These are phyloP conservation scores for Fraxinus velutina DNA, from an alignment of 305 asterid genomes.

Conservation along the genomic window DNA sequence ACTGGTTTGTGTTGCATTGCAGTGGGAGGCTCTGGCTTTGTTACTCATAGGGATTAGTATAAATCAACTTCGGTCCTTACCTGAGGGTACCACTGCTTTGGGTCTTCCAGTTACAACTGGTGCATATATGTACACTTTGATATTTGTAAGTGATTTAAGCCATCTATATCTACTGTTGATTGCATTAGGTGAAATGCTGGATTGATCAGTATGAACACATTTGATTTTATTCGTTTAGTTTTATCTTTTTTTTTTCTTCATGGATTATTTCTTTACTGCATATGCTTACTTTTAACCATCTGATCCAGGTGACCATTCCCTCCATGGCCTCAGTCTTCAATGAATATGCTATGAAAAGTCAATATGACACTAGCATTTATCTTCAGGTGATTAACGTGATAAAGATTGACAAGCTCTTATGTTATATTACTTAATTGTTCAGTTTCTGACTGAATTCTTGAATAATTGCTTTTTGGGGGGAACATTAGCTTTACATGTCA, in stretches of 20 bases:
- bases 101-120: constrained; percentile 78
- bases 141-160: constrained; percentile 71
- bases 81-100: constrained; percentile 73
- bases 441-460: constrained; percentile 2
- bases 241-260: neutral
- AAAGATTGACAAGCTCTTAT: constrained; percentile 4
- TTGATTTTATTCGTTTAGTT: constrained; percentile 6
- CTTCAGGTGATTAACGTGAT: constrained; percentile 63
- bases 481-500: neutral
- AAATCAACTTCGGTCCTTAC: constrained; percentile 84
- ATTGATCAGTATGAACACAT: constrained; percentile 7
- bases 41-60: constrained; percentile 92
- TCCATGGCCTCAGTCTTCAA: constrained; percentile 96
- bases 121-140: constrained; percentile 76
- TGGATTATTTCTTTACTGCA: constrained; percentile 12
- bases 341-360: constrained; percentile 97
- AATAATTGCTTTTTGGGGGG: neutral
- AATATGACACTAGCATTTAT: constrained; percentile 94
- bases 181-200: constrained; percentile 3
- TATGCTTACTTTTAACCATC: constrained; percentile 14
- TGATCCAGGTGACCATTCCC: constrained; percentile 84
- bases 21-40: constrained; percentile 99
- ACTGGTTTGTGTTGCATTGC: constrained; percentile 28
- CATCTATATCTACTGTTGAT: constrained; percentile 23
- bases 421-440: constrained; percentile 1